A percentile compares a stretch with the other conserved stretches of the same genome.
Conservation (phyloP, 1,284 basidiomycete species). For the Ustilago hordei region DNA sequence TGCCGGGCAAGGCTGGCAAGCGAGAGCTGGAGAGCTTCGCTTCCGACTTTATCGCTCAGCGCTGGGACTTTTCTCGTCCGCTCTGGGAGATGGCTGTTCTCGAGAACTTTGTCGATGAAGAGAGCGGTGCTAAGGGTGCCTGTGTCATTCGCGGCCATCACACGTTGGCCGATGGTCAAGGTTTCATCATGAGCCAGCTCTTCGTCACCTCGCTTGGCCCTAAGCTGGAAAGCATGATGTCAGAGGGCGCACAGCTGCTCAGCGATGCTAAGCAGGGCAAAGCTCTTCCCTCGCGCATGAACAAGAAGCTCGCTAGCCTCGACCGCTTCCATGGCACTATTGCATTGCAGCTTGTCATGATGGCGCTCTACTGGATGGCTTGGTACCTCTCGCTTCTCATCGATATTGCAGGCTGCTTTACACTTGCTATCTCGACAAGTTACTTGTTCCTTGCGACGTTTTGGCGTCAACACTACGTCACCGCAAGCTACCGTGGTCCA, state of each 20-base stretch:
- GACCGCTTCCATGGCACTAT: slow-evolving; percentile 50
- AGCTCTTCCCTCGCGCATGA: slow-evolving; percentile 59
- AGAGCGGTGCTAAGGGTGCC: slow-evolving; percentile 49
- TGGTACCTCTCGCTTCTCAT: slow-evolving; percentile 25
- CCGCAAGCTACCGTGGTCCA: slow-evolving; percentile 46
- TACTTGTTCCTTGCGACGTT: slow-evolving; percentile 53
- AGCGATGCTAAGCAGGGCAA: slow-evolving; percentile 56
- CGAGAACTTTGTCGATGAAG: slow-evolving; percentile 56
- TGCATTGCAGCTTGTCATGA: slow-evolving; percentile 54
- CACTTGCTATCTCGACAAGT: slow-evolving; percentile 43
- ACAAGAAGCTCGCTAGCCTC: slow-evolving; percentile 59
- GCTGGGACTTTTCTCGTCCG: slow-evolving; percentile 62
- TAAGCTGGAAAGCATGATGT: slow-evolving; percentile 61
- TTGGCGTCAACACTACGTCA: slow-evolving; percentile 60
- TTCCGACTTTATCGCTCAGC: slow-evolving; percentile 54
- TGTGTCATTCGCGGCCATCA: slow-evolving; percentile 65
- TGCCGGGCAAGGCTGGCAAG: slow-evolving; percentile 53
- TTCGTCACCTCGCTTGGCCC: slow-evolving; percentile 61
- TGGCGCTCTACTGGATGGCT: slow-evolving; percentile 57
- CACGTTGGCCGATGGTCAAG: slow-evolving; percentile 64
- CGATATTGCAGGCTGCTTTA: slow-evolving; percentile 45
- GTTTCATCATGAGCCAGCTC: slow-evolving; percentile 64
- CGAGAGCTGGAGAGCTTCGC: slow-evolving; percentile 59
- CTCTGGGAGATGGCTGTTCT: slow-evolving; percentile 61
- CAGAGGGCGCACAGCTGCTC: slow-evolving; percentile 50